phyloP scores from a whole-genome alignment of 2,329 filamentous ascomycete species.

The Exophiala alcalophila region DNA sequence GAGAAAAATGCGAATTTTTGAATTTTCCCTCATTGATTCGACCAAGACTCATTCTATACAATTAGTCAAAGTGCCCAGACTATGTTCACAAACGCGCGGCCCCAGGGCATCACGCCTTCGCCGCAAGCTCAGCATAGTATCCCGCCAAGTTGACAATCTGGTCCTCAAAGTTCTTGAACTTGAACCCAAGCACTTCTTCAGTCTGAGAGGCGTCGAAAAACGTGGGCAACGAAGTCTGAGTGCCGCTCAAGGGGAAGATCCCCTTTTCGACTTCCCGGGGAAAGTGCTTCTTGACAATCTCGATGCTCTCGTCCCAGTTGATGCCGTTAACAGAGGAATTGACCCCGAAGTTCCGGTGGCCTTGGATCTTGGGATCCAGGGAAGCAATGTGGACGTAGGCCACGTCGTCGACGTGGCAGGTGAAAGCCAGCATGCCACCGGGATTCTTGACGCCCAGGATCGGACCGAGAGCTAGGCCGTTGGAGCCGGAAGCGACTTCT shows the following conservation, averaged over 20 bases:
- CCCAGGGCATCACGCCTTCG: slow-evolving; percentile 5
- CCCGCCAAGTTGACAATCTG: slow-evolving; percentile 30
- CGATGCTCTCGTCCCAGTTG: slow-evolving; percentile 42
- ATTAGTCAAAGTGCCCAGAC: no score
- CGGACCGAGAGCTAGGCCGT: slow-evolving; percentile 24
- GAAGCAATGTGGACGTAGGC: slow-evolving; percentile 34
- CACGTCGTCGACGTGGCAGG: slow-evolving; percentile 34
- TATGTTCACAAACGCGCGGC: no score
- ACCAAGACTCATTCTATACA: no score
- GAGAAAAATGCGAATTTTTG: no score
- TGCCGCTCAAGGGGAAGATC: slow-evolving; percentile 47
- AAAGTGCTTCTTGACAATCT: slow-evolving; percentile 43
- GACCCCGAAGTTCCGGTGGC: slow-evolving; percentile 23
- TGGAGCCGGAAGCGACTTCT: slow-evolving; percentile 27
- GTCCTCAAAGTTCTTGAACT: slow-evolving; percentile 41
- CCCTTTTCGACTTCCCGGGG: slow-evolving; percentile 40
- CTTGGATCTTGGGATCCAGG: slow-evolving; percentile 25
- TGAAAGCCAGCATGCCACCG: slow-evolving; percentile 11
- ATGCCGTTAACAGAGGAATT: slow-evolving; percentile 13
- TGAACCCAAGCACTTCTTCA: slow-evolving; percentile 41
- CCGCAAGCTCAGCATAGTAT: slow-evolving; percentile 18
- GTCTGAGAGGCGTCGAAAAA: slow-evolving; percentile 46
- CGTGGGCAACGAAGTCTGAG: slow-evolving; percentile 56
- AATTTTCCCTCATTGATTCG: no score
- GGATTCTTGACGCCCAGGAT: slow-evolving; percentile 14